Conservation (phyloP, 805 yeast genomes). For the Lachancea lanzarotensis region DNA sequence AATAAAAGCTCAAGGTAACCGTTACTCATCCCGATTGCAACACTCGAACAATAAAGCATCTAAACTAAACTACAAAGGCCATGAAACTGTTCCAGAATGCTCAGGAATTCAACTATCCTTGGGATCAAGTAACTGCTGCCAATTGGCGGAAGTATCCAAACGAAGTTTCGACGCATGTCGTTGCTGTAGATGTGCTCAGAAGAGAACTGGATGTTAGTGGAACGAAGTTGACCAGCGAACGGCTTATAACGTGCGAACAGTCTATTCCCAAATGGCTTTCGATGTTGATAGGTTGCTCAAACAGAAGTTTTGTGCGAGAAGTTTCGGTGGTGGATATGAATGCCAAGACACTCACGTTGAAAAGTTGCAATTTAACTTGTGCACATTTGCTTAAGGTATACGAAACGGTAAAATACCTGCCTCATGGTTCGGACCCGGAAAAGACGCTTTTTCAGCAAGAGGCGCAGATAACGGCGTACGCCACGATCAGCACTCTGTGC, state of each 20-base stretch:
- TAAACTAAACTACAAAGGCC: neutral
- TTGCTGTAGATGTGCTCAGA: slow-evolving; percentile 81
- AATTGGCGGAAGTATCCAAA: slow-evolving; percentile 98
- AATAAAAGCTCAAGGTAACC: neutral
- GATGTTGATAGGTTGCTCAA: slow-evolving; percentile 63
- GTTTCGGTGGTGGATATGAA: slow-evolving; percentile 74
- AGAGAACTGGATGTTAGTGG: slow-evolving; percentile 56
- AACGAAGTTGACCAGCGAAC: slow-evolving; percentile 64
- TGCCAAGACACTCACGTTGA: slow-evolving; percentile 59
- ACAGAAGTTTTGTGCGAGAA: slow-evolving; percentile 78
- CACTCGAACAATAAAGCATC: neutral
- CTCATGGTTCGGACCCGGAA: slow-evolving; percentile 50
- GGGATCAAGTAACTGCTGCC: slow-evolving; percentile 94
- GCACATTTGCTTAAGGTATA: slow-evolving; percentile 66
- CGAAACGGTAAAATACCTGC: slow-evolving; percentile 79
- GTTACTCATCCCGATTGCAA: neutral
- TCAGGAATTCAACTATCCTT: slow-evolving; percentile 71
- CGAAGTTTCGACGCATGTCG: slow-evolving; percentile 84
- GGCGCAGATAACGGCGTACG: slow-evolving; percentile 86
- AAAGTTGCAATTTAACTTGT: slow-evolving; percentile 84
- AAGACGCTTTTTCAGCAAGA: slow-evolving; percentile 68
- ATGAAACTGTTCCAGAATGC: slow-evolving; percentile 77
- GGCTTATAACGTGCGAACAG: slow-evolving; percentile 85
- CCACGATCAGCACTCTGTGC: slow-evolving; percentile 61
- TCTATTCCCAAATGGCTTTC: slow-evolving; percentile 78